A percentile compares a stretch with the other conserved stretches of the same genome.
These are phyloP conservation scores for Saprolegnia diclina DNA, from an alignment of 352 stramenopile species.

Conservation along the genomic window DNA sequence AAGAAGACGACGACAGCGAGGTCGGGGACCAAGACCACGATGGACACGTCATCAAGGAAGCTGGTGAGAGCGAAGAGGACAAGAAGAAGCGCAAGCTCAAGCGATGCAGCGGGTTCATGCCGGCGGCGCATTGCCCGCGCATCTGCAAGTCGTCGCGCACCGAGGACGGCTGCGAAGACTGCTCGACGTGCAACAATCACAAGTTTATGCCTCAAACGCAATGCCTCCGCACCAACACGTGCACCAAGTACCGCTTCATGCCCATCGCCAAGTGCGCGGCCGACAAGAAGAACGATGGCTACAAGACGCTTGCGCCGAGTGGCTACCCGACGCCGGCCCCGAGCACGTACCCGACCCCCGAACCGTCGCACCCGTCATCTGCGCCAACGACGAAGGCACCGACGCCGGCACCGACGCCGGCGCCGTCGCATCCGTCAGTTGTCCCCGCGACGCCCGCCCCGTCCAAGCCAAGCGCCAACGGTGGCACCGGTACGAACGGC, in stretches of 20 bases:
- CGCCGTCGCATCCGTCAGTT: too few species aligned
- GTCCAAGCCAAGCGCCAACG: constrained; percentile 1
- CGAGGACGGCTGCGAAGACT: constrained; percentile 5
- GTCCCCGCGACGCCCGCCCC: neutral
- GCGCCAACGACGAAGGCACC: constrained; percentile 1
- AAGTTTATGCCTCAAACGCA: constrained; percentile 19
- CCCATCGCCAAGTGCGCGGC: constrained; percentile 8
- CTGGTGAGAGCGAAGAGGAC: neutral
- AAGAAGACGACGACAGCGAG: neutral
- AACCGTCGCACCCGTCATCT: neutral
- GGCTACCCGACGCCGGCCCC: neutral
- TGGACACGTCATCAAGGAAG: too few species aligned
- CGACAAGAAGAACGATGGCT: neutral
- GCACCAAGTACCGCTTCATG: constrained; percentile 15
- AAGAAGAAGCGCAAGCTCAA: neutral
- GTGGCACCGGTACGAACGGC: neutral
- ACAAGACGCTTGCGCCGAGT: neutral
- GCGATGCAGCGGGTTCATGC: constrained; percentile 22
- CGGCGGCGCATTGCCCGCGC: constrained; percentile 1
- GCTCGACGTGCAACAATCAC: constrained; percentile 17
- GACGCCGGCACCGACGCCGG: neutral
- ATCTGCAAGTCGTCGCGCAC: neutral
- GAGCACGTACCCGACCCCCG: constrained; percentile 2
- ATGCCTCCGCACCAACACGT: constrained; percentile 3
- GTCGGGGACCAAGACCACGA: too few species aligned